Evolutionary conservation across 164 flowering plant genomes (phyloP).

Genomic region (Euptelea pleiosperma): DNA sequence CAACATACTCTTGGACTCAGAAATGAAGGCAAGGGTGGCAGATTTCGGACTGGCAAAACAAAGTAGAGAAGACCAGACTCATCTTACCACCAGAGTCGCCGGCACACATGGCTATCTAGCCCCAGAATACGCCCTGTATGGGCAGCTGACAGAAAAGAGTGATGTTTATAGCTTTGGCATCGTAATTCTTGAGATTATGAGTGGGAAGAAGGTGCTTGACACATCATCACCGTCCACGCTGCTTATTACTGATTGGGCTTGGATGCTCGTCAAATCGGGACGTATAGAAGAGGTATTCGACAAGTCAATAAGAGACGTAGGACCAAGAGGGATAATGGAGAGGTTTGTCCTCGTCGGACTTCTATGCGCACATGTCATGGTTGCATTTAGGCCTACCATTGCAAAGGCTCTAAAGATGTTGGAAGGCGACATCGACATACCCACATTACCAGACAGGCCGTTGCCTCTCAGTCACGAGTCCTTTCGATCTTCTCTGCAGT

Average conservation of each 20-base stretch:
- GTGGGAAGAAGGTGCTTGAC: constrained; percentile 29
- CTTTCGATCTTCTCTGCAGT: no score
- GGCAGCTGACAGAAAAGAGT: constrained; percentile 34
- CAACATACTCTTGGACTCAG: constrained; percentile 30
- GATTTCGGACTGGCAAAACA: constrained; percentile 39
- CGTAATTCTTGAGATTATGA: constrained; percentile 28
- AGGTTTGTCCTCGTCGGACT: constrained; percentile 29
- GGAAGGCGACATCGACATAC: constrained; percentile 35
- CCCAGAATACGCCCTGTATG: constrained; percentile 37
- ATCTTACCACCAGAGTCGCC: constrained; percentile 29
- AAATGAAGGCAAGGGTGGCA: constrained; percentile 32
- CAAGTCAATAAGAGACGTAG: constrained; percentile 5
- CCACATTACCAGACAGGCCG: constrained; percentile 26
- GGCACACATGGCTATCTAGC: constrained; percentile 37
- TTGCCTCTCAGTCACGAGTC: constrained; percentile 20
- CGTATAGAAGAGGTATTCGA: constrained; percentile 18
- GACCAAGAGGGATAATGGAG: constrained; percentile 28
- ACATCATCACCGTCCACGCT: constrained; percentile 7
- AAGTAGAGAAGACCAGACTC: constrained; percentile 24
- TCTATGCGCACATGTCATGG: constrained; percentile 35
- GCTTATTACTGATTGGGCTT: constrained; percentile 33
- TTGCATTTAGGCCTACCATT: constrained; percentile 33
- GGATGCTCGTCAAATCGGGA: constrained; percentile 25
- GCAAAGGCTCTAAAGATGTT: constrained; percentile 33
- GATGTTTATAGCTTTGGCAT: constrained; percentile 38